Conservation (phyloP, 805 yeast genomes). For the Cyberlindnera subsufficiens region DNA sequence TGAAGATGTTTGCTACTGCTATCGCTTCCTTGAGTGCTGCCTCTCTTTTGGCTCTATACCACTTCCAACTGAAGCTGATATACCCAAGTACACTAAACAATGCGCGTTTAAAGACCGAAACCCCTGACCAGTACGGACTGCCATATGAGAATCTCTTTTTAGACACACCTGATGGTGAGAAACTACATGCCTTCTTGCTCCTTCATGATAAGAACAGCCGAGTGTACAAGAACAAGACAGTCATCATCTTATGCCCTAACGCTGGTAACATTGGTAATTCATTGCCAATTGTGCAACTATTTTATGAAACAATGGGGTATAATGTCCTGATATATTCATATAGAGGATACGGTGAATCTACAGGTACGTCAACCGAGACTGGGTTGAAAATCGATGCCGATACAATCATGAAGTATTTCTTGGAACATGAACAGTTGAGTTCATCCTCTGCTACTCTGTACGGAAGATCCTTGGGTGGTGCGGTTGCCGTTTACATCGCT, state of each 20-base stretch:
- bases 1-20: constrained; percentile 36
- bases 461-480: constrained; percentile 94
- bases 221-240: constrained; percentile 53
- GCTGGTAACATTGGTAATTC: constrained; percentile 96
- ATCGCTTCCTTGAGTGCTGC: constrained; percentile 38
- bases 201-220: constrained; percentile 38
- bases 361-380: constrained; percentile 68
- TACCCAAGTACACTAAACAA: constrained; percentile 80
- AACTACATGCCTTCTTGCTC: constrained; percentile 58
- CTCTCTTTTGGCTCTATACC: constrained; percentile 48
- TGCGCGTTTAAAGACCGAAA: constrained; percentile 64
- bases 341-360: constrained; percentile 83
- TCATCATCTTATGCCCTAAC: constrained; percentile 79
- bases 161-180: constrained; percentile 64
- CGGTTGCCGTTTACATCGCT: constrained; percentile 82
- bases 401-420: constrained; percentile 56
- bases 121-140: constrained; percentile 67
- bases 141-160: constrained; percentile 57
- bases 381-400: constrained; percentile 85
- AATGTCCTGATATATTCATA: constrained; percentile 85
- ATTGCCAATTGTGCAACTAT: constrained; percentile 69
- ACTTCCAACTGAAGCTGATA: constrained; percentile 60
- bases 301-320: constrained; percentile 55
- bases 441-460: constrained; percentile 58
- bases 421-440: constrained; percentile 44